Percentiles rank a stretch among this genome's conserved stretches.
phyloP scores from a whole-genome alignment of 495 filamentous ascomycete genomes.

The Aspergillus sclerotiicarbonarius region DNA sequence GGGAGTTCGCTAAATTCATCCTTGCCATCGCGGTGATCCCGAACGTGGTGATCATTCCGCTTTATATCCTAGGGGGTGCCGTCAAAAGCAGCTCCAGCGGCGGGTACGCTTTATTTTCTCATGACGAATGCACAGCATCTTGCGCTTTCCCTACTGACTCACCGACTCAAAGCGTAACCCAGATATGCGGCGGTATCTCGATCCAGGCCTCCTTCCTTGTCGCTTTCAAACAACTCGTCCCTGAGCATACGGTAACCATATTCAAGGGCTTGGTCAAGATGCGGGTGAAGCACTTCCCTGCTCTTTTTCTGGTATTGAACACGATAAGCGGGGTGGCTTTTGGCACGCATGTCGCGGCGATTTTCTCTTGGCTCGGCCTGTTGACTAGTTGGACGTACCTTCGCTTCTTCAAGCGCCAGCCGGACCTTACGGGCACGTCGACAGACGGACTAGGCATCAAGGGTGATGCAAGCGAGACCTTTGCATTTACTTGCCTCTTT shows the following conservation, averaged over 20 bases:
- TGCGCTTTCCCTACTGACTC: conserved; percentile 27
- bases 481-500: conserved; percentile 93
- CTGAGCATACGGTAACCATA: conserved; percentile 95
- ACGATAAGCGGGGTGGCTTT: conserved; percentile 74
- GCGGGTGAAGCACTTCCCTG: conserved; percentile 90
- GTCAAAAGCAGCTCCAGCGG: conserved; percentile 63
- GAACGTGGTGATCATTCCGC: conserved; percentile 69
- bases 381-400: conserved; percentile 92
- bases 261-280: conserved; percentile 84
- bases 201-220: conserved; percentile 94
- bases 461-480: conserved; percentile 93
- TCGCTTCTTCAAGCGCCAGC: conserved; percentile 88
- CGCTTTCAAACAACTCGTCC: conserved; percentile 96
- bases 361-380: conserved; percentile 80
- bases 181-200: conserved; percentile 83
- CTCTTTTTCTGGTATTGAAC: conserved; percentile 79
- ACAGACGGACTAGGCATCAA: conserved; percentile 53
- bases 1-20: conserved; percentile 89
- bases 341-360: conserved; percentile 78
- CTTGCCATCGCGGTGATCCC: conserved; percentile 74
- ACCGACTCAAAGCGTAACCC: conserved; percentile 55
- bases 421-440: conserved; percentile 53
- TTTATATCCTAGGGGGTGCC: conserved; percentile 70
- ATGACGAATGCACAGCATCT: conserved; percentile 23
- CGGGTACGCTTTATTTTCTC: conserved; percentile 57